Evolutionary conservation across 2,329 filamentous ascomycete species (phyloP).

Genomic region (Exophiala xenobiotica): DNA sequence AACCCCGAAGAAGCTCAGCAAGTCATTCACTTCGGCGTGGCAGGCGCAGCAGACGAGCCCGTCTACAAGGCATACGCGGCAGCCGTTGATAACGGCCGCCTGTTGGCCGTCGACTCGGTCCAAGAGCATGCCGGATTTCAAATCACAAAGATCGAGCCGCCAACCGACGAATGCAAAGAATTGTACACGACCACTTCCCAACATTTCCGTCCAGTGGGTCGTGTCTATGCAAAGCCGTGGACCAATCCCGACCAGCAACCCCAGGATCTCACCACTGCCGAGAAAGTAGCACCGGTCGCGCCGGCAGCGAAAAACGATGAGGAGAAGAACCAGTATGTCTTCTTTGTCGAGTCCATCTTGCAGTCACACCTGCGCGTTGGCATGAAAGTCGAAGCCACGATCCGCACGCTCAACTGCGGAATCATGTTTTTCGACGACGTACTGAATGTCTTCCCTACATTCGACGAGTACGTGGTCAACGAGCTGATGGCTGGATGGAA

Average conservation of each 20-base stretch:
- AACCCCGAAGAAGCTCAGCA: conserved; percentile 48
- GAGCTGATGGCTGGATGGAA: conserved; percentile 68
- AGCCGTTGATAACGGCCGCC: conserved; percentile 34
- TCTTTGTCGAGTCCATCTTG: conserved; percentile 67
- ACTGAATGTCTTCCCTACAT: conserved; percentile 57
- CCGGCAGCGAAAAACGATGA: conserved; percentile 24
- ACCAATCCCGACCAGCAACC: conserved; percentile 42
- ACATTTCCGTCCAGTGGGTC: conserved; percentile 53
- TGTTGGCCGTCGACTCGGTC: conserved; percentile 43
- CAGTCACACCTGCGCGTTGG: conserved; percentile 61
- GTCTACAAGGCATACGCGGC: conserved; percentile 40
- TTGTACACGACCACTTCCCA: conserved; percentile 49
- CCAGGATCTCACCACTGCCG: conserved; percentile 40
- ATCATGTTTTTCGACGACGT: conserved; percentile 65
- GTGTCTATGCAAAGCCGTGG: conserved; percentile 53
- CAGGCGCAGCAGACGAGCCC: conserved; percentile 45
- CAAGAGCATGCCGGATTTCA: conserved; percentile 61
- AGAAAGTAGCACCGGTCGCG: conserved; percentile 22
- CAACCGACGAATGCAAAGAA: conserved; percentile 45
- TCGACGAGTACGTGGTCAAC: conserved; percentile 66
- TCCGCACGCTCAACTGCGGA: conserved; percentile 60
- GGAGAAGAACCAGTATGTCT: conserved; percentile 43
- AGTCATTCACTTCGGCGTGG: conserved; percentile 52
- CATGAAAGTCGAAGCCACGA: conserved; percentile 58
- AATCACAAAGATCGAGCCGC: conserved; percentile 53